Evolutionary conservation across 2,329 filamentous ascomycete species (phyloP).

Genomic region (Paramyrothecium sp.): DNA sequence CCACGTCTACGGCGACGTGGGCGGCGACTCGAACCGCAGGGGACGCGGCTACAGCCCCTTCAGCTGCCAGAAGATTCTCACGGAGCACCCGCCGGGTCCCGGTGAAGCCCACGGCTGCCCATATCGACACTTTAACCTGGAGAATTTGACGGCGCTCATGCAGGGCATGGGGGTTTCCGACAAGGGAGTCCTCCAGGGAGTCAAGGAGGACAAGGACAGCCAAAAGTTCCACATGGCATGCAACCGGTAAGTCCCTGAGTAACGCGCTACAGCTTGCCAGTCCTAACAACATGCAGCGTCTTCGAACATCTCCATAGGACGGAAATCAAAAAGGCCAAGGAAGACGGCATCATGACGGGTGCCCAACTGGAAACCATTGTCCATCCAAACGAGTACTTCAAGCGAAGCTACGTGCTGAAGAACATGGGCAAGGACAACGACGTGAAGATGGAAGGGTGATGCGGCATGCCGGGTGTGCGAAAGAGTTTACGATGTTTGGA

Average conservation of each 20-base stretch:
- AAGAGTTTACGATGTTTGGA: not conserved
- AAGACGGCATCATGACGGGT: conserved; percentile 68
- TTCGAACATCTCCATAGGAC: conserved; percentile 84
- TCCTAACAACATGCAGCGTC: conserved; percentile 49
- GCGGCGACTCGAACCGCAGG: conserved; percentile 84
- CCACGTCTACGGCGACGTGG: conserved; percentile 93
- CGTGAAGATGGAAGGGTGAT: conserved; percentile 56
- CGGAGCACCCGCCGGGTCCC: conserved; percentile 79
- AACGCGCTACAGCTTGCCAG: not conserved
- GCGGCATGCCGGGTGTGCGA: too few relatives aligned
- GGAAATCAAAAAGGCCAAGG: conserved; percentile 74
- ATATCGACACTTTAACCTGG: conserved; percentile 85
- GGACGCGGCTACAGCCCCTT: conserved; percentile 87
- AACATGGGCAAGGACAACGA: conserved; percentile 63
- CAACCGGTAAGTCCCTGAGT: conserved; percentile 61
- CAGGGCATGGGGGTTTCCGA: conserved; percentile 80
- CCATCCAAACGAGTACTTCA: conserved; percentile 98
- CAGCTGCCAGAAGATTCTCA: conserved; percentile 93
- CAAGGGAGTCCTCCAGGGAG: conserved; percentile 71
- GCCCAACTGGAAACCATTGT: conserved; percentile 91
- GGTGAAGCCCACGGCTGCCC: conserved; percentile 96
- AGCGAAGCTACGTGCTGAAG: conserved; percentile 86
- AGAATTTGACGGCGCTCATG: conserved; percentile 78
- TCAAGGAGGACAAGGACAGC: conserved; percentile 85
- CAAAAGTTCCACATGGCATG: conserved; percentile 93